A percentile compares a stretch with the other conserved stretches of the same genome.
These are phyloP conservation scores for Starmera stellimalicola DNA, from an alignment of 1,139 yeast species.

Conservation along the genomic window DNA sequence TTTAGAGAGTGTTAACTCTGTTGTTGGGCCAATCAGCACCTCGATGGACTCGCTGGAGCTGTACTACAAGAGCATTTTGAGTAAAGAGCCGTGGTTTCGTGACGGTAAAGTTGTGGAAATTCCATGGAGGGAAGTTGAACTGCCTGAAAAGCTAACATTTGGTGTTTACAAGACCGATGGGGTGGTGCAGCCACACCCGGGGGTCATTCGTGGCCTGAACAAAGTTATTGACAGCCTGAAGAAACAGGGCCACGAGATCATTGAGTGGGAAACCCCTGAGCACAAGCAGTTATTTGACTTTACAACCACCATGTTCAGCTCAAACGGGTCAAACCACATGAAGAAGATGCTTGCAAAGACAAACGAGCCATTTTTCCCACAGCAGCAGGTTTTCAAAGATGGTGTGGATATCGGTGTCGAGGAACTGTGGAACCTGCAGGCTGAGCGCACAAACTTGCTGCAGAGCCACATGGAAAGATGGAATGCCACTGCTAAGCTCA, in stretches of 20 bases:
- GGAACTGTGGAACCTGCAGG: constrained; percentile 28
- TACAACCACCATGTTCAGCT: constrained; percentile 21
- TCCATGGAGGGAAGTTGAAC: constrained; percentile 50
- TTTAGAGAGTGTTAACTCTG: constrained; percentile 45
- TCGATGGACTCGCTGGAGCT: constrained; percentile 54
- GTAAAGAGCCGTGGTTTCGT: constrained; percentile 54
- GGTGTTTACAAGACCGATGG: constrained; percentile 39
- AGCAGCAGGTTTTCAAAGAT: constrained; percentile 26
- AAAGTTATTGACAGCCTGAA: constrained; percentile 35
- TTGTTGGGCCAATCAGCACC: constrained; percentile 50
- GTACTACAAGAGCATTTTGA: constrained; percentile 45
- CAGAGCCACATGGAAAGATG: constrained; percentile 24
- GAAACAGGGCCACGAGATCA: constrained; percentile 49
- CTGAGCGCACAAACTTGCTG: constrained; percentile 24
- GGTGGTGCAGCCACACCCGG: constrained; percentile 49
- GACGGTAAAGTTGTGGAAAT: constrained; percentile 48
- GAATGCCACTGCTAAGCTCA: constrained; percentile 15
- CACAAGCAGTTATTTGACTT: constrained; percentile 10
- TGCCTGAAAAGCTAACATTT: constrained; percentile 35
- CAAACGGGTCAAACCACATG: constrained; percentile 31
- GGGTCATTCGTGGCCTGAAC: constrained; percentile 45
- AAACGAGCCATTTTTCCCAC: constrained; percentile 32
- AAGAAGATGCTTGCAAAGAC: constrained; percentile 16
- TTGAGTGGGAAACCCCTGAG: constrained; percentile 42
- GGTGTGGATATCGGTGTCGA: constrained; percentile 26